These are phyloP conservation scores for Tetragonia tetragonoides DNA, from an alignment of 148 eudicot genomes.

Conservation along the genomic window DNA sequence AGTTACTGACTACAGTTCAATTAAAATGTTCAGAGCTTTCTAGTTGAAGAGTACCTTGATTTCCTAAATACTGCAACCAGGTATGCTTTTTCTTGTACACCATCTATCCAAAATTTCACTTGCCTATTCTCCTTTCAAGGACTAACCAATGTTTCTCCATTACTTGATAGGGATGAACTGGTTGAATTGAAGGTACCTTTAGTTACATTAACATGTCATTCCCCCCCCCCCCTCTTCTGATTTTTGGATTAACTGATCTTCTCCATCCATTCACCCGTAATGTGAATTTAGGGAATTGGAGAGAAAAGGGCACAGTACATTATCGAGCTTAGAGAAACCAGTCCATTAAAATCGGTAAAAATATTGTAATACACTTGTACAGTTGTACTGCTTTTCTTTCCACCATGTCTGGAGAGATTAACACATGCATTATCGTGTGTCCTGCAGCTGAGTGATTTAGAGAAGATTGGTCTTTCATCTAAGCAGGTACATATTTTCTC, in stretches of 20 bases:
- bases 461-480: conserved; percentile 84
- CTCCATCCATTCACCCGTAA: not conserved
- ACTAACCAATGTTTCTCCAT: conserved; percentile 14
- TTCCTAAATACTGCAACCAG: conserved; percentile 79
- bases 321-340: conserved; percentile 67
- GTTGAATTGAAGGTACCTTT: conserved; percentile 63
- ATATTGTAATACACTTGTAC: not conserved
- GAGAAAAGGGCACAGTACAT: conserved; percentile 74
- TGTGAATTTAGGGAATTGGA: conserved; percentile 76
- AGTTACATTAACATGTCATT: not conserved
- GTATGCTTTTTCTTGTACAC: conserved; percentile 23
- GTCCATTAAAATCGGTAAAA: conserved; percentile 77
- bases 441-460: conserved; percentile 71
- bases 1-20: not conserved
- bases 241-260: not conserved
- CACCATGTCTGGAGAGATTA: not conserved
- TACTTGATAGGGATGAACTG: conserved; percentile 66
- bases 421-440: not conserved
- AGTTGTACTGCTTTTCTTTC: not conserved
- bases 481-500: conserved; percentile 51
- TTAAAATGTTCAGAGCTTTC: conserved; percentile 45
- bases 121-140: not conserved
- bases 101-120: no score
- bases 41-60: conserved; percentile 71
- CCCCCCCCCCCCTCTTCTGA: no score